Evolutionary conservation across 2,329 filamentous ascomycete species (phyloP), one percentile per base, ranked within the genome.

Genomic region (Colletotrichum viniferum): DNA sequence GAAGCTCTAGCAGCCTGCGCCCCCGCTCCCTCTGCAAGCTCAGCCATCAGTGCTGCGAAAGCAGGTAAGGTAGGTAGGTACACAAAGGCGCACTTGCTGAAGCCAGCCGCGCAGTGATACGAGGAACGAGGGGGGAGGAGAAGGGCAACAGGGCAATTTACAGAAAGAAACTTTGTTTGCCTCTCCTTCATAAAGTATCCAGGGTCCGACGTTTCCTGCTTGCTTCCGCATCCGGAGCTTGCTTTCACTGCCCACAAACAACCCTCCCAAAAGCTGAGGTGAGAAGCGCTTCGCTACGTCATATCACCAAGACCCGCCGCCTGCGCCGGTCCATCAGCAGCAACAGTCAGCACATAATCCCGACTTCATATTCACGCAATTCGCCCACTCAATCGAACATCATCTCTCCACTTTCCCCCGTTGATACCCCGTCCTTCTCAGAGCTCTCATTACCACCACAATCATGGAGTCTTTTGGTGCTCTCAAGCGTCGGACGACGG

Each of bases 401-500:
- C 43, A 36, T 18, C 18, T 28, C 30, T 16, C 63, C 34, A 63
- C 28, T 26, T 69, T 61, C 30, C 58, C 24, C 16, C 30, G 48
- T 52, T 58, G 58, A 64, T 52, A 64, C 60, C 26, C 48, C 13
- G 18, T 32, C 21, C 43, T 52, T 13, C 43, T 21, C 24, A 28
- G 43, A 63, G 43, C 38, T 68, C 21, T 48, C 9, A 43, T 24
- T 13, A 21, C 13, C 14, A 32, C 16, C 55, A 61, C 68, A 64
- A 77, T 7, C 65, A 90, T 90, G 89, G 89, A 91, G 77, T 87
- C 88, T 64, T 89, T 91, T 79, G 83, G 84, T 58, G 82, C 86
- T 78, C 85, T 92, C 75, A 89, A 88, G 82, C 90, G 89, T 81
- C 90, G 89, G 77, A 88, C 89, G 34, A 88, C 88, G 77, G 88